phyloP scores from a whole-genome alignment of 1,139 yeast genomes.

The Geotrichum histeridarum region DNA sequence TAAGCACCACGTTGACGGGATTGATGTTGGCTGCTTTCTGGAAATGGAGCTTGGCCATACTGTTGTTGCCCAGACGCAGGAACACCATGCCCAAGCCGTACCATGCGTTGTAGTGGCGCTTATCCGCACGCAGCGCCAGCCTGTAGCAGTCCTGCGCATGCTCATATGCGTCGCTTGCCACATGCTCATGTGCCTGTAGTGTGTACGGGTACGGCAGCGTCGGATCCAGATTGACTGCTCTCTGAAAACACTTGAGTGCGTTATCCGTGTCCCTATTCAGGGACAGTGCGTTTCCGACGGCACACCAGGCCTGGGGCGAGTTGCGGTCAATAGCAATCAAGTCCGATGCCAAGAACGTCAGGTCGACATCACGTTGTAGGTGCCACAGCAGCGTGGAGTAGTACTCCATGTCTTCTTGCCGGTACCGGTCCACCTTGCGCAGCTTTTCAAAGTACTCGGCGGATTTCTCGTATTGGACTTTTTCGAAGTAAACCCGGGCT shows the following conservation, averaged over 20 bases:
- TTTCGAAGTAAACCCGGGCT: constrained; percentile 81
- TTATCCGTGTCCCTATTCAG: constrained; percentile 81
- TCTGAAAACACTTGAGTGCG: constrained; percentile 80
- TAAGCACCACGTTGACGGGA: constrained; percentile 82
- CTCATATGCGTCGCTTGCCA: constrained; percentile 85
- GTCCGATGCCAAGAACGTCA: constrained; percentile 79
- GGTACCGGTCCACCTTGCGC: constrained; percentile 67
- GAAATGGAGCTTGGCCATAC: constrained; percentile 81
- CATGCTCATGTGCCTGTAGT: constrained; percentile 87
- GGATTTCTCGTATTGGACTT: constrained; percentile 77
- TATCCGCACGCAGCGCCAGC: constrained; percentile 67
- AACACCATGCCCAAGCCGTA: constrained; percentile 96
- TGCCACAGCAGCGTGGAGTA: constrained; percentile 93
- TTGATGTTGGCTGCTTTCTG: constrained; percentile 82
- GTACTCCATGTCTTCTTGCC: constrained; percentile 85
- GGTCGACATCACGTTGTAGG: constrained; percentile 71
- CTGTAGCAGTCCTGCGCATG: constrained; percentile 83
- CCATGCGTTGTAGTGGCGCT: constrained; percentile 87
- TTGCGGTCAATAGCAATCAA: constrained; percentile 60
- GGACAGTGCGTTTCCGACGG: constrained; percentile 83
- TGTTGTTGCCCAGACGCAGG: constrained; percentile 77
- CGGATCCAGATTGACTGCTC: constrained; percentile 69
- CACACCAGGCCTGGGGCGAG: constrained; percentile 86
- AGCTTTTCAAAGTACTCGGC: constrained; percentile 58
- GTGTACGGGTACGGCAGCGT: constrained; percentile 65